phyloP scores from a whole-genome alignment of 495 filamentous ascomycete genomes.

The Ramalina peruviana region DNA sequence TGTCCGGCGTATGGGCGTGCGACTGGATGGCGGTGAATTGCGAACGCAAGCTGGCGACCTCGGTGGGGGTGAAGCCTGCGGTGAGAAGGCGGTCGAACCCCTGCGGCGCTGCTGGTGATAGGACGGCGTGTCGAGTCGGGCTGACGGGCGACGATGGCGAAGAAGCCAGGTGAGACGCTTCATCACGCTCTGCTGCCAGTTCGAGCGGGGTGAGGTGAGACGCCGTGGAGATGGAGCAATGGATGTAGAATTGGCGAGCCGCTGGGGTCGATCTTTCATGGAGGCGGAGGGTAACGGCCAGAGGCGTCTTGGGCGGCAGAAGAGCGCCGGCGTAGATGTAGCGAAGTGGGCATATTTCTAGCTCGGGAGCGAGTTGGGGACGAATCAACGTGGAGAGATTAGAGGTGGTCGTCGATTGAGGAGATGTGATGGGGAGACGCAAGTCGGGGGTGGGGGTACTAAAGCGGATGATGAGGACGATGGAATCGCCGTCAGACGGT shows the following conservation, averaged over 20 bases:
- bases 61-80: conserved; percentile 64
- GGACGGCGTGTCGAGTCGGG: conserved; percentile 1
- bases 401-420: conserved; percentile 53
- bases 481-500: too few relatives aligned
- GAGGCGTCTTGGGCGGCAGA: conserved; percentile 52
- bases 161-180: conserved; percentile 27
- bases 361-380: conserved; percentile 43
- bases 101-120: conserved; percentile 31
- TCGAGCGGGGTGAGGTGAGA: conserved; percentile 47
- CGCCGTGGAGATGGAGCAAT: conserved; percentile 73
- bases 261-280: conserved; percentile 37
- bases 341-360: conserved; percentile 55
- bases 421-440: conserved; percentile 54
- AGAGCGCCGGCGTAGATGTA: conserved; percentile 82
- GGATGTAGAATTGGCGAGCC: conserved; percentile 49
- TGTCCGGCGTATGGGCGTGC: conserved; percentile 66
- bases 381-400: conserved; percentile 75
- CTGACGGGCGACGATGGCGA: conserved; percentile 8
- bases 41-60: conserved; percentile 66
- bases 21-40: conserved; percentile 75
- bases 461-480: conserved; percentile 72
- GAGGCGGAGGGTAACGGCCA: conserved; percentile 50
- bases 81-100: conserved; percentile 81
- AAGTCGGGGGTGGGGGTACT: conserved; percentile 73
- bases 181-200: conserved; percentile 50